Percentiles rank a stretch among this genome's conserved stretches.
phyloP scores from a whole-genome alignment of 192 early-diverging fungal genomes.

The Backusella macrospora region DNA sequence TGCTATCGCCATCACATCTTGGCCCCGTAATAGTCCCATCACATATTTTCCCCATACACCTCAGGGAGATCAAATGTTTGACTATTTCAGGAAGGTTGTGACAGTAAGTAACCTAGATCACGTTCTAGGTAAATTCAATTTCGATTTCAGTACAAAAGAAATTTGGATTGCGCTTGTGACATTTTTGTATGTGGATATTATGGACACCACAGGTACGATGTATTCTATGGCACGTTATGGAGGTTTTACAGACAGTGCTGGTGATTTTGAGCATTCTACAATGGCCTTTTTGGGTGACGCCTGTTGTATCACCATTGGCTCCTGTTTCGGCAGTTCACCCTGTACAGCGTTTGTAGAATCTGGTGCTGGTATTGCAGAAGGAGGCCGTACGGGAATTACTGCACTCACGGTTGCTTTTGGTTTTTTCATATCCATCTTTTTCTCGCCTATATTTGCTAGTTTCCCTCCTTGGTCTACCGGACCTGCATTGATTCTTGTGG shows the following conservation, averaged over 20 bases:
- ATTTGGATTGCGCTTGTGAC: constrained; percentile 83
- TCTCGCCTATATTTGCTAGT: constrained; percentile 81
- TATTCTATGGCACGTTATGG: constrained; percentile 86
- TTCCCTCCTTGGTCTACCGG: constrained; percentile 87
- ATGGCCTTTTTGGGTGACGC: constrained; percentile 79
- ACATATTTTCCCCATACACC: constrained; percentile 76
- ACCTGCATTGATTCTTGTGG: constrained; percentile 76
- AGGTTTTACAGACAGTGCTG: constrained; percentile 71
- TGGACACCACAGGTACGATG: constrained; percentile 86
- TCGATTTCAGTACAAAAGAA: constrained; percentile 55
- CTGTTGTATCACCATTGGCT: constrained; percentile 61
- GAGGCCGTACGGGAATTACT: constrained; percentile 77
- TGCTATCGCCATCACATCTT: constrained; percentile 69
- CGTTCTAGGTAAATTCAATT: constrained; percentile 64
- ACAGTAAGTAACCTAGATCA: constrained; percentile 24
- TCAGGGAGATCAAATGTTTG: constrained; percentile 62
- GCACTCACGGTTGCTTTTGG: constrained; percentile 63
- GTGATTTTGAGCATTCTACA: constrained; percentile 77
- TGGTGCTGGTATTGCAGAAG: constrained; percentile 83
- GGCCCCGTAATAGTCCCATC: constrained; percentile 66
- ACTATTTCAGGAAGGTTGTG: constrained; percentile 71
- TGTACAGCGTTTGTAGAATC: constrained; percentile 82
- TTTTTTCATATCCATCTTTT: constrained; percentile 80
- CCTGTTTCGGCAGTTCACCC: constrained; percentile 73
- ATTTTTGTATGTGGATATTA: constrained; percentile 82